Conservation (phyloP, 1,139 yeast genomes). For the Lodderomyces pseudojiufengensis region DNA sequence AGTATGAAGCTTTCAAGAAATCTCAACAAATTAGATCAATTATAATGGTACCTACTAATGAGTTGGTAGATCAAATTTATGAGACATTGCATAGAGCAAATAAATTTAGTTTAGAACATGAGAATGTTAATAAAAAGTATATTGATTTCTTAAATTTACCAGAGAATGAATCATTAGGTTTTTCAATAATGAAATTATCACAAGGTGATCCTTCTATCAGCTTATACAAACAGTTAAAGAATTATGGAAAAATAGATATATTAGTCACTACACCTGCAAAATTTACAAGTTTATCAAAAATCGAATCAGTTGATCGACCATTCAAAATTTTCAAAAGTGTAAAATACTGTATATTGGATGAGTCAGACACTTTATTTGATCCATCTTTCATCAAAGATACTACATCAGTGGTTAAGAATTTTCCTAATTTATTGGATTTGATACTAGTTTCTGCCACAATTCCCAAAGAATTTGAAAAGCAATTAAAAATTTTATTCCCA, state of each 20-base stretch:
- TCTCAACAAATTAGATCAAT: constrained; percentile 59
- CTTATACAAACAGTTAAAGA: constrained; percentile 41
- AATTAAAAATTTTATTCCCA: constrained; percentile 62
- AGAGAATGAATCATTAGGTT: constrained; percentile 29
- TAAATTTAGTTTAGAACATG: constrained; percentile 20
- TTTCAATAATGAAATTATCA: constrained; percentile 59
- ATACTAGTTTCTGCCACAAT: constrained; percentile 89
- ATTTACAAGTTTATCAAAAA: constrained; percentile 43
- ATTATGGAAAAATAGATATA: constrained; percentile 60
- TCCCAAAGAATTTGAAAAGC: constrained; percentile 69
- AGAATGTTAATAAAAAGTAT: constrained; percentile 16
- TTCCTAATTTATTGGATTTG: constrained; percentile 57
- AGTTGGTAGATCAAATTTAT: constrained; percentile 77
- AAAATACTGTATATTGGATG: constrained; percentile 76
- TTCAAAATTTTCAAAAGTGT: constrained; percentile 45
- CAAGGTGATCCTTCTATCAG: constrained; percentile 47
- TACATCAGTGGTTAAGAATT: constrained; percentile 47
- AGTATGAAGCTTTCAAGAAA: constrained; percentile 27
- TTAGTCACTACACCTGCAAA: constrained; percentile 83
- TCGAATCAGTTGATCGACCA: constrained; percentile 45
- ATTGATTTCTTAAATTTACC: constrained; percentile 23
- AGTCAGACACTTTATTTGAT: constrained; percentile 92
- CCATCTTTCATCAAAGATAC: constrained; percentile 75
- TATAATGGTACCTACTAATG: constrained; percentile 83
- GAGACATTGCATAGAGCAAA: constrained; percentile 45